Evolutionary conservation across 2,329 filamentous ascomycete genomes (phyloP), one percentile per base, ranked within the genome.

Genomic region (Colletotrichum phormii): DNA sequence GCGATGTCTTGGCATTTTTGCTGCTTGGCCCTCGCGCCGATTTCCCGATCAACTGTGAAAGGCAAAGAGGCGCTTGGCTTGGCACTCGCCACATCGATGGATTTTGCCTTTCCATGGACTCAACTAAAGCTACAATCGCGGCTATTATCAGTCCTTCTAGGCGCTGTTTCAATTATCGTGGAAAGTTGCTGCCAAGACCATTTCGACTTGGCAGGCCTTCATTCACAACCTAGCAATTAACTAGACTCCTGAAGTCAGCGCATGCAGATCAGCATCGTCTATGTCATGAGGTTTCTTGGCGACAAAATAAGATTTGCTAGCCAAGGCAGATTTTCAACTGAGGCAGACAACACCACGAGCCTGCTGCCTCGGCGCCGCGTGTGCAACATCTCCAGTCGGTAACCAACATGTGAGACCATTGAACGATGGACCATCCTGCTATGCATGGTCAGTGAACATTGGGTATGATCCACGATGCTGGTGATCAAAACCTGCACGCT

Each of bases 171-270:
- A 33, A 64, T 64, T 15, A n/a, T 33, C 2, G 49, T 15, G 33
- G 37, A 64, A 49, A 61, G 55, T 72, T 72, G 66, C 15, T 37
- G 60, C 59, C 65, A 68, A 68, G 66, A 15, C 64, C 9, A 60
- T 60, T 35, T 59, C 46, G 66, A 70, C 60, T 64, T 64, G 60
- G 66, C 4, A 13, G 9, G 11, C 12, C 26, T 53, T 24, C 60
- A 53, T 11, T 29, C 18, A 11, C 15, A 33, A n/a, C 42, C 29
- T 49, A 15, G 29, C 46, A 35, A 26, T 29, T 18, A 12, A 2
- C 26, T n/a, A 18, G 29, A n/a, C n/a, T 35, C n/a, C 24, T 8
- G 11, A 35, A 9, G 42, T 33, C 12, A 53, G 29, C n/a, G 42
- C 29, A 3, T 15, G 9, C 8, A 9, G 13, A 26, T 26, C 46